Conservation (phyloP, 2,329 filamentous ascomycete species). For the Aspergillus spinulosporus region DNA sequence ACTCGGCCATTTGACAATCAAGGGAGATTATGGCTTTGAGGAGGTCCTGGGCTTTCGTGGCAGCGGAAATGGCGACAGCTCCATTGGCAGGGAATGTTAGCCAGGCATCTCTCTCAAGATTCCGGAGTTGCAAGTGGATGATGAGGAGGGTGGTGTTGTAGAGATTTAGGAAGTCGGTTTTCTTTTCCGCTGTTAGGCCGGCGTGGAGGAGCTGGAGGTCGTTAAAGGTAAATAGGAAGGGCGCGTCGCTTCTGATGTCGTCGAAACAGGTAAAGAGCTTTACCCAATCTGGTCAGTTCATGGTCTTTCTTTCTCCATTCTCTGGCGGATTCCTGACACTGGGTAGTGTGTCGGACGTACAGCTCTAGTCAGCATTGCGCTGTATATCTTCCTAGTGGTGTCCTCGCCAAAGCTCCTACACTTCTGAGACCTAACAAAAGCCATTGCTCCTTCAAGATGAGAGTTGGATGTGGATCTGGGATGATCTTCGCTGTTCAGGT, state of each 20-base stretch:
- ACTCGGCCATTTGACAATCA: constrained; percentile 3
- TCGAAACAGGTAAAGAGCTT: constrained; percentile 13
- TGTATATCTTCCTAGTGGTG: constrained; percentile 6
- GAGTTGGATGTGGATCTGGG: constrained; percentile 4
- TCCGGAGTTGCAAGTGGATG: constrained; percentile 3
- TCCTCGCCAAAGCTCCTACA: constrained; percentile 1
- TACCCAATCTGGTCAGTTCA: neutral
- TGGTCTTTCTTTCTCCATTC: neutral
- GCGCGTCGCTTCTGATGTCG: neutral
- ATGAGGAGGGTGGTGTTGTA: constrained; percentile 9
- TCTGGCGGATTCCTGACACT: neutral
- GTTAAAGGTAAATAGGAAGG: constrained; percentile 10
- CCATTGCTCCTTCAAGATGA: constrained; percentile 10
- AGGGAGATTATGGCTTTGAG: neutral
- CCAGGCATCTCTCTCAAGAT: neutral
- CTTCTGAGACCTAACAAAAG: constrained; percentile 5
- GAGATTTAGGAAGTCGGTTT: neutral
- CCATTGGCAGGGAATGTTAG: neutral
- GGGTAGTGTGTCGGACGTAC: neutral
- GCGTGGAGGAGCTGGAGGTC: constrained; percentile 5
- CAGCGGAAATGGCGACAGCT: neutral
- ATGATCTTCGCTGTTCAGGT: constrained; percentile 6
- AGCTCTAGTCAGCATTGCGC: constrained; percentile 8
- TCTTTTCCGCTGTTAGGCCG: neutral
- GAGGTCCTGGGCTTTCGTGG: neutral